phyloP scores from a whole-genome alignment of 1,284 basidiomycete genomes.

The Cryptococcus sp. region DNA sequence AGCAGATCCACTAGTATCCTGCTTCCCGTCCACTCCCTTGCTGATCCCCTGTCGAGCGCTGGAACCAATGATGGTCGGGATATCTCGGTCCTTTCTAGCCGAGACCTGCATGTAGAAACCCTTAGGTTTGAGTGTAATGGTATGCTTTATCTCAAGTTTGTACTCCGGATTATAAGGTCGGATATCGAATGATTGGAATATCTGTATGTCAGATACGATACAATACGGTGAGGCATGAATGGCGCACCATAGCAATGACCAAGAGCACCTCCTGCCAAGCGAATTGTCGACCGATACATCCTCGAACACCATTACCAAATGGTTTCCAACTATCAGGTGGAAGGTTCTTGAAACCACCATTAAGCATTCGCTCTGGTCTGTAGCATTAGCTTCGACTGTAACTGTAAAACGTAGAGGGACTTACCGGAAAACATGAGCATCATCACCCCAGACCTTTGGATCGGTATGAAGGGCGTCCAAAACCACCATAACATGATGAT shows the following conservation, averaged over 20 bases:
- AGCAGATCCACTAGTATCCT: too few species aligned
- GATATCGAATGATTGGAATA: conserved; percentile 53
- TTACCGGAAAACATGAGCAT: conserved; percentile 42
- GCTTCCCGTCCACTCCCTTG: too few species aligned
- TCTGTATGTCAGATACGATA: conserved; percentile 2
- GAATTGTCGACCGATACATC: conserved; percentile 49
- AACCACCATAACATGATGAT: conserved; percentile 39
- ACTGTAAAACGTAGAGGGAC: neutral
- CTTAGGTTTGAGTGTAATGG: conserved; percentile 54
- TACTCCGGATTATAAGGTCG: conserved; percentile 51
- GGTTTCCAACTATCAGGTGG: conserved; percentile 45
- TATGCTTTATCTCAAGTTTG: conserved; percentile 51
- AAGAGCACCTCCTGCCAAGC: conserved; percentile 55
- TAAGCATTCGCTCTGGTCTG: conserved; percentile 52
- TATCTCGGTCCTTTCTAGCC: conserved; percentile 34
- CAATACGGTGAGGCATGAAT: neutral
- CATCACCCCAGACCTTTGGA: conserved; percentile 54
- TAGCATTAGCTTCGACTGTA: neutral
- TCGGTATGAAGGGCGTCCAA: conserved; percentile 50
- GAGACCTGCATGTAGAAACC: conserved; percentile 50
- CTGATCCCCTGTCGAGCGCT: too few species aligned
- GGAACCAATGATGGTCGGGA: conserved; percentile 5
- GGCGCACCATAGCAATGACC: conserved; percentile 41
- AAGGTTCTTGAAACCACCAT: conserved; percentile 46
- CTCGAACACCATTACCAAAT: conserved; percentile 32